Conservation (phyloP, 179 eudicot species). For the Patellifolia procumbens region DNA sequence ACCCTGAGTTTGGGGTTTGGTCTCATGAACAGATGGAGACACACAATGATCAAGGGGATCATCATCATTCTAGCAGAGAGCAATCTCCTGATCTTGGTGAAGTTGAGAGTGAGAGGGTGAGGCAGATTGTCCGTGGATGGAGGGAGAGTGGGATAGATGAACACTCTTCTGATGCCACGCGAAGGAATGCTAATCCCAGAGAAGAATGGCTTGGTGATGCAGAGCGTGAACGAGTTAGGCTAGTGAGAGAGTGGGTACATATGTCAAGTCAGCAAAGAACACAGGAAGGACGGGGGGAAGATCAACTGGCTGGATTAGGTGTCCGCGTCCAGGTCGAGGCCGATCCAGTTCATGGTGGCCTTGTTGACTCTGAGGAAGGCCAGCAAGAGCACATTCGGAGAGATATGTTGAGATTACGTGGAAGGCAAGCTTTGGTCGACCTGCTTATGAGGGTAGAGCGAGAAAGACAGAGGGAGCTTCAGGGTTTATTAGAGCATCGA, state of each 20-base stretch:
- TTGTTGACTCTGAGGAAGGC: constrained; percentile 57
- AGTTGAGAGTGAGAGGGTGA: constrained; percentile 95
- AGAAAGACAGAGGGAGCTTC: constrained; percentile 95
- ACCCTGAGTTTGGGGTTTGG: constrained; percentile 73
- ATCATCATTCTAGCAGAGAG: constrained; percentile 66
- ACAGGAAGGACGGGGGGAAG: constrained; percentile 66
- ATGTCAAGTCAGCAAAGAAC: constrained; percentile 89
- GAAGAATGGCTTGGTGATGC: constrained; percentile 98
- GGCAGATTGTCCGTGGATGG: constrained; percentile 94
- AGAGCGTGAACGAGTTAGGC: constrained; percentile 95
- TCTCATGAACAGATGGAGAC: constrained; percentile 55
- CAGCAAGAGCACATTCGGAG: constrained; percentile 81
- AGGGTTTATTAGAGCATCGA: constrained; percentile 88
- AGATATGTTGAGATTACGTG: constrained; percentile 87
- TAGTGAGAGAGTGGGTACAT: constrained; percentile 98
- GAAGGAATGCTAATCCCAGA: constrained; percentile 57
- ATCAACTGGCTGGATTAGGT: constrained; percentile 39
- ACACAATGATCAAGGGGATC: constrained; percentile 43
- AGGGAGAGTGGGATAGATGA: constrained; percentile 81
- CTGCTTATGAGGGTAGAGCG: constrained; percentile 87
- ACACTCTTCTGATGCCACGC: constrained; percentile 54
- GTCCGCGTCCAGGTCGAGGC: too few species aligned
- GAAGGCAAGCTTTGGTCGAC: constrained; percentile 91
- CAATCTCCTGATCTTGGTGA: constrained; percentile 96
- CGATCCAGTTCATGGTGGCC: constrained; percentile 47